These are phyloP conservation scores for Pulveroboletus frians DNA, from an alignment of 768 basidiomycete genomes.

Conservation along the genomic window DNA sequence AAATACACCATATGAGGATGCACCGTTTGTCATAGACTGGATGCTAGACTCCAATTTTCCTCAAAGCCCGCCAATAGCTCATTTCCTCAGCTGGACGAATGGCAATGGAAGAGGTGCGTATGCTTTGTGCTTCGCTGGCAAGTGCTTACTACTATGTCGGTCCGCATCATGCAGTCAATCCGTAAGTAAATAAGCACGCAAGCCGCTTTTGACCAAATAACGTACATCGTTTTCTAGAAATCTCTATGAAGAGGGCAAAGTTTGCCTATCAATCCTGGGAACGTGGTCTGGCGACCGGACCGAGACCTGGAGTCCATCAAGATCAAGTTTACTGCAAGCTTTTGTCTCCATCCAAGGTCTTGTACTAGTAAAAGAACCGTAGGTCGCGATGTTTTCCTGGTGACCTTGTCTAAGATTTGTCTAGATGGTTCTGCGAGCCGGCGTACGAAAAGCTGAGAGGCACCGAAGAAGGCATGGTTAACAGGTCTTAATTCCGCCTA, in stretches of 20 bases:
- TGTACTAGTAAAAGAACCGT: conserved; percentile 91
- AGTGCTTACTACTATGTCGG: not conserved
- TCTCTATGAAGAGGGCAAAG: conserved; percentile 93
- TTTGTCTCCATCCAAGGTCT: conserved; percentile 92
- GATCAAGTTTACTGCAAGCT: conserved; percentile 86
- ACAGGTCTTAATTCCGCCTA: conserved; percentile 48
- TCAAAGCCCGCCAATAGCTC: conserved; percentile 75
- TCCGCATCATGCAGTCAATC: conserved; percentile 47
- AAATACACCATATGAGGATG: conserved; percentile 93
- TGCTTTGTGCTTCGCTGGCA: not conserved
- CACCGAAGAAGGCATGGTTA: conserved; percentile 84
- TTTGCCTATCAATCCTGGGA: conserved; percentile 85
- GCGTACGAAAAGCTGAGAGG: conserved; percentile 90
- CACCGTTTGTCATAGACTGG: conserved; percentile 95
- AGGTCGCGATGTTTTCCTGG: conserved; percentile 31
- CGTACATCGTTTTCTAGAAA: conserved; percentile 45
- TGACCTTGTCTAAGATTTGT: conserved; percentile 4
- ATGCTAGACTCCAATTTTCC: conserved; percentile 82
- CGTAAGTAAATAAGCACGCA: conserved; percentile 43
- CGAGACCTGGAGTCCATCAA: conserved; percentile 80
- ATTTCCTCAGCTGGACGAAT: conserved; percentile 92
- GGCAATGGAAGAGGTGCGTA: conserved; percentile 69
- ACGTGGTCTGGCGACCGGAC: conserved; percentile 89
- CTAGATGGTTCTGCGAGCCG: conserved; percentile 87
- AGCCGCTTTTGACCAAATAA: not conserved